A percentile compares a stretch with the other conserved stretches of the same genome.
Conservation (phyloP, 768 basidiomycete species). For the Mycena capillaripes region DNA sequence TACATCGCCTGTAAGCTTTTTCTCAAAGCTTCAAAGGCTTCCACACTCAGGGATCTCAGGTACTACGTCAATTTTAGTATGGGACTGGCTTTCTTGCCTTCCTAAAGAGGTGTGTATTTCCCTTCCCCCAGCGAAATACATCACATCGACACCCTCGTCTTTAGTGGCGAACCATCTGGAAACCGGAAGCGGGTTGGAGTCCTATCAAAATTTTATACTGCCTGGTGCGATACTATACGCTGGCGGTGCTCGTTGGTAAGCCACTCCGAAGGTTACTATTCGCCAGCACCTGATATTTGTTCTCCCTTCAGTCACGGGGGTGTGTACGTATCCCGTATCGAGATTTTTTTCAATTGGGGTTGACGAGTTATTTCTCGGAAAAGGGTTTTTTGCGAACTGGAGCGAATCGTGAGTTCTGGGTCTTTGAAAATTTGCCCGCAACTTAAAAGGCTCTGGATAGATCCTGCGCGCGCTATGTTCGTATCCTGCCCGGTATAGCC, state of each 20-base stretch:
- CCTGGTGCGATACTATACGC: slow-evolving; percentile 35
- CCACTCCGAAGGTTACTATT: not conserved
- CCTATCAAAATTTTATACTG: slow-evolving; percentile 32
- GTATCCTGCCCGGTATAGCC: slow-evolving; percentile 31
- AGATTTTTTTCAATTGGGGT: not conserved
- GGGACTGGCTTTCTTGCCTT: slow-evolving; percentile 39
- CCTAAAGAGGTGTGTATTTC: slow-evolving; percentile 30
- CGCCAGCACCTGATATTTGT: not conserved
- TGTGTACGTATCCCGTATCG: slow-evolving; percentile 16
- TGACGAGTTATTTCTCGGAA: not conserved
- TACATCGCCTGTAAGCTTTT: slow-evolving; percentile 36
- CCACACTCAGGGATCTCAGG: slow-evolving; percentile 8
- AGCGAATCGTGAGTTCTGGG: slow-evolving; percentile 33
- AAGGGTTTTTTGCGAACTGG: slow-evolving; percentile 37
- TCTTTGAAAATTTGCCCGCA: too few relatives aligned
- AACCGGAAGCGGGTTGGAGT: slow-evolving; percentile 21
- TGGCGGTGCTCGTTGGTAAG: slow-evolving; percentile 34
- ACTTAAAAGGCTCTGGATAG: too few relatives aligned
- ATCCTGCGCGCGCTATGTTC: slow-evolving; percentile 30
- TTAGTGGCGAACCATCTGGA: slow-evolving; percentile 34
- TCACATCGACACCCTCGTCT: too few relatives aligned
- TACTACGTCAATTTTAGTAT: slow-evolving; percentile 34
- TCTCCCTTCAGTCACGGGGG: slow-evolving; percentile 28
- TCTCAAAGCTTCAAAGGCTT: too few relatives aligned
- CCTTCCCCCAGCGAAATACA: too few relatives aligned